Percentiles rank a stretch among this genome's conserved stretches.
Evolutionary conservation across 805 yeast species (phyloP).

Genomic region (Metschnikowia similis): DNA sequence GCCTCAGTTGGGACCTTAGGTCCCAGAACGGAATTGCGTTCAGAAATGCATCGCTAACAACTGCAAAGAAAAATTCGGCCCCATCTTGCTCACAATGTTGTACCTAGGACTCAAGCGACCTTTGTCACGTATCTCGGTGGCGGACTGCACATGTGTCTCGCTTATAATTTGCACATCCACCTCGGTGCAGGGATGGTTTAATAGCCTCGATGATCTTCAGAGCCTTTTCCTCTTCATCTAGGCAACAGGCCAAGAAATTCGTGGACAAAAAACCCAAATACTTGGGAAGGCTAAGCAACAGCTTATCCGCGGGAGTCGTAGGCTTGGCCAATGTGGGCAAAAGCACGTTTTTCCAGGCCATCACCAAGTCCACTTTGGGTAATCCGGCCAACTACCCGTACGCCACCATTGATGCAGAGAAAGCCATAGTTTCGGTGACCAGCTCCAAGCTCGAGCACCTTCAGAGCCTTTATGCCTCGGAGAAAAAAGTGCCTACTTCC

Average conservation of each 20-base stretch:
- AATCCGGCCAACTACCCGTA: constrained; percentile 97
- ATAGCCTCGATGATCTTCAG: not conserved
- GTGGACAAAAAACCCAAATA: constrained; percentile 8
- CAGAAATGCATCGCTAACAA: too few relatives aligned
- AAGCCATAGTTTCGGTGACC: constrained; percentile 93
- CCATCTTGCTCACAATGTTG: too few relatives aligned
- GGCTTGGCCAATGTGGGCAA: constrained; percentile 96
- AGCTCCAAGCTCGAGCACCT: constrained; percentile 81
- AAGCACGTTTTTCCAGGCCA: constrained; percentile 95
- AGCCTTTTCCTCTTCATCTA: constrained; percentile 10
- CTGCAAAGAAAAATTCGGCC: too few relatives aligned
- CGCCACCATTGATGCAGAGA: constrained; percentile 98
- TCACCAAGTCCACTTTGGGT: constrained; percentile 88
- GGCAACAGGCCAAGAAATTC: constrained; percentile 13
- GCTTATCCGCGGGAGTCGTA: constrained; percentile 63
- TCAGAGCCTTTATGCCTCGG: constrained; percentile 71
- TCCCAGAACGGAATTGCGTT: too few relatives aligned
- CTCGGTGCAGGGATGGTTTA: not conserved
- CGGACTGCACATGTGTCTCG: not conserved
- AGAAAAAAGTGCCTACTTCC: constrained; percentile 84
- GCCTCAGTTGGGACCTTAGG: not conserved
- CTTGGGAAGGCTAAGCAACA: constrained; percentile 18
- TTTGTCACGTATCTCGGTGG: too few relatives aligned
- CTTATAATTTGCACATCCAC: too few relatives aligned
- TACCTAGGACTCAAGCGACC: too few relatives aligned